Base-by-base conservation (phyloP, 306 rosid species). In the Aeschynomene evenia region DNA sequence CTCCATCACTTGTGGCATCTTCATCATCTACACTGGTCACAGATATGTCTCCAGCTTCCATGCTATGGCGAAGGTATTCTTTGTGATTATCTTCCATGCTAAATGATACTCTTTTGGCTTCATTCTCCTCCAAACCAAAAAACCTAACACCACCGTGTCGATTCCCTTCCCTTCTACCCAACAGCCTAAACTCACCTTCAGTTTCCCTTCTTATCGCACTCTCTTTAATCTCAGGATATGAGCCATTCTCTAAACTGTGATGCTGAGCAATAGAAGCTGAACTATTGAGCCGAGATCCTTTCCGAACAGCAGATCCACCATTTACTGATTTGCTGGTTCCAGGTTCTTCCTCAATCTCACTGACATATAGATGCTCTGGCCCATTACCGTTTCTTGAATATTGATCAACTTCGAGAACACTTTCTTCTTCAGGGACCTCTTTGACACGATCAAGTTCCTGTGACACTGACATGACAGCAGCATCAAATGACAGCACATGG, bases 161-260 rank as follows among this genome's bases (percentile, higher is more conserved):
- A 70, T 82, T 84, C 71, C 91, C 93, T 72, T 82, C 98, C 62
- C 98, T 82, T 73, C 96, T 73, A 77, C 90, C 98, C 79, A 93
- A 62, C 87, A 93, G 69, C 82, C 98, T 83, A 70, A 85, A 90
- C 39, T 93, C 96, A 56, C 98, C 96, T 82, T 93, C 98, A 31
- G 98, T 93, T 86, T 93, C 98, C 72, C 98, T 85, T 78, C 96
- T 78, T 75, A 93, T 93, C 60, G 98, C 98, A 50, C 93, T 93
- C 83, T 93, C 96, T 66, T 90, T 89, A 31, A 86, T 31, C 60
- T 86, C 96, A 9, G 72, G 0, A 37, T 75, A 80, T 76, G 79
- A 66, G 19, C 92, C 92, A 76, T 89, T 86, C 73, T 84, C 89
- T 46, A 80, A 63, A 68, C 80, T 45, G 48, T 28, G 76, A 72